Base-by-base conservation (phyloP, 306 rosid species). In the Hippophae tibetana region DNA sequence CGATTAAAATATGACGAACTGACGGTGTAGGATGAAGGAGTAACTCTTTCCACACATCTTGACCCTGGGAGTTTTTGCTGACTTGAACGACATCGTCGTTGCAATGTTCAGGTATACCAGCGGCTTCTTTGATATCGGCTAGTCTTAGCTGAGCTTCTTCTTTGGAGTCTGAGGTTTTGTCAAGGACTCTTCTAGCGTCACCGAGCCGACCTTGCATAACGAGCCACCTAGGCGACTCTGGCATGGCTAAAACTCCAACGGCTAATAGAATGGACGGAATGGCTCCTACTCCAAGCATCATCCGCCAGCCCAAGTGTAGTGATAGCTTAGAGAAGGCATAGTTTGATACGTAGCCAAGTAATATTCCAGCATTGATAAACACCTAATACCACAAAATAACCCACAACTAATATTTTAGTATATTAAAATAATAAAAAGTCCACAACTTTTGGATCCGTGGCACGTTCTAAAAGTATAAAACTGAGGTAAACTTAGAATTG, bases 201-300 rank as follows among this genome's bases (percentile, higher is more conserved):
- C 81, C 94, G 2, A 90, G 78, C 8, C 89, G 89, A 5, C 97
- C 97, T 18, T 71, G 78, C 86, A 84, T 79, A n/a, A 90, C 86
- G 1, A 90, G 87, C 95, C 97, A 90, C 0, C 95, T 73, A 1
- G 97, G 97, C 0, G 95, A 90, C 60, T 90, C 97, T 0, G 97
- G 94, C 94, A 90, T 87, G 59, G 83, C 73, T 41, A 90, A 42
- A 4, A 81, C 90, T 26, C 79, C 86, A 0, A 82, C 5, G 2
- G 74, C 72, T 2, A 90, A 62, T 18, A 82, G 3, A 0, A 83
- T 57, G 0, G 97, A 72, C 0, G 94, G 97, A 38, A 90, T 0
- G 7, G 83, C 81, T 0, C 94, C 90, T 0, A 79, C 46, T 45
- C 94, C 95, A 1, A 90, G 86, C 97, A 87, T 90, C 47, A 87